Evolutionary conservation across 176 grass and related monocot genomes (phyloP).

Genomic region (Ensete glaucum): DNA sequence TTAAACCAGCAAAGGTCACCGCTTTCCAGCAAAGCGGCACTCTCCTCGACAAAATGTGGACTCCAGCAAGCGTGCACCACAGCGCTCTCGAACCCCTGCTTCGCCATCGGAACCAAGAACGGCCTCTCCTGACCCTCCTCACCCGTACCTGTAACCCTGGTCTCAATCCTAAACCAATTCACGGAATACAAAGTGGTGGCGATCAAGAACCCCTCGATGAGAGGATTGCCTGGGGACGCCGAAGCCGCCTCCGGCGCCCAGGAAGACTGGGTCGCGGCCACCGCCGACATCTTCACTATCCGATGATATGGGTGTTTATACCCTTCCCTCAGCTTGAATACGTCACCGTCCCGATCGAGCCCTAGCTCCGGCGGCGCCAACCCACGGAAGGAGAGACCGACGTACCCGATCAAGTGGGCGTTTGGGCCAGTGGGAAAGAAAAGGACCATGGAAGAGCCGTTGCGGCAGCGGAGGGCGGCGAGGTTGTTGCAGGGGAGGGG

Average conservation of each 20-base stretch:
- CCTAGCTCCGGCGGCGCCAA: background rate
- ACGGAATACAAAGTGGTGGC: slow-evolving; percentile 58
- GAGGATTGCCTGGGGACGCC: background rate
- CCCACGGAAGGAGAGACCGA: slow-evolving; percentile 5
- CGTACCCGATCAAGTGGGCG: slow-evolving; percentile 39
- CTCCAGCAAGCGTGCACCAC: slow-evolving; percentile 69
- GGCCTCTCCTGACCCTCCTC: slow-evolving; percentile 15
- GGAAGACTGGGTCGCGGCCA: background rate
- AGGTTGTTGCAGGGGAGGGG: slow-evolving; percentile 20
- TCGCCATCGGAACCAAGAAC: slow-evolving; percentile 29
- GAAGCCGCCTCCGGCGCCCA: slow-evolving; percentile 6
- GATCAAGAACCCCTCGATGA: slow-evolving; percentile 51
- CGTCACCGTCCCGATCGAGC: slow-evolving; percentile 15
- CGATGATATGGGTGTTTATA: slow-evolving; percentile 42
- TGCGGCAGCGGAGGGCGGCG: slow-evolving; percentile 6
- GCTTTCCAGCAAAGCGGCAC: slow-evolving; percentile 45
- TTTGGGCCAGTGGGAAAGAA: slow-evolving; percentile 56
- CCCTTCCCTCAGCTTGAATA: slow-evolving; percentile 47
- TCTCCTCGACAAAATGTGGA: slow-evolving; percentile 48
- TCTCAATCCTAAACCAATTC: slow-evolving; percentile 70
- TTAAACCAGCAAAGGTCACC: slow-evolving; percentile 73
- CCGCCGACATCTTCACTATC: slow-evolving; percentile 42
- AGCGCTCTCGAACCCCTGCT: slow-evolving; percentile 36
- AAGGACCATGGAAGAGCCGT: slow-evolving; percentile 17
- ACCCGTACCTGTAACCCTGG: slow-evolving; percentile 4